Evolutionary conservation across 2,329 filamentous ascomycete genomes (phyloP), one percentile per base, ranked within the genome.

Genomic region (Cladosporium sp.): DNA sequence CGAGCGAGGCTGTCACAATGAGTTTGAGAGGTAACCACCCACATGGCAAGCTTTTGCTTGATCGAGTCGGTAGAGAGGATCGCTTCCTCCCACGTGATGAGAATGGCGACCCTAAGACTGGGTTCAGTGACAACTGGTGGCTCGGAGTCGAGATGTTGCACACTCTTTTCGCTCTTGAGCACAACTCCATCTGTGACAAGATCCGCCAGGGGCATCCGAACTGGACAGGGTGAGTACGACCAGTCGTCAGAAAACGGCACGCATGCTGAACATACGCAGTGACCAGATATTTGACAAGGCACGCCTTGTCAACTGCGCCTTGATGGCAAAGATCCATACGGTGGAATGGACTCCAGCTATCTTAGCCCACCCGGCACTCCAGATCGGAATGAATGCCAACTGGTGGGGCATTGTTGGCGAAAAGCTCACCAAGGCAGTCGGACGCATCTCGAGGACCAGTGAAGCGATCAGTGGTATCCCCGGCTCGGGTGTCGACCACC

Each of bases 271-370:
- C 1, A 2, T 20, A 3, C 7, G 5, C 17, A 43, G 57, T 3
- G 72, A 74, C 40, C 62, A 71, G 50, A 62, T 74, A 22, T 75
- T 75, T 47, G 71, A 75, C 57, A 73, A 68, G 20, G 73, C 71
- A 2, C 61, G 72, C 1, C 64, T 75, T 1, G 64, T 75, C 18
- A 75, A 74, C 54, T 73, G 67, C 42, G 72, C 72, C 0, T 60
- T 76, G 7, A 75, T 75, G 72, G 73, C 73, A 4, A 76, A 77
- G 59, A 75, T 76, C 37, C 73, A 76, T 54, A 76, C 73, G 0
- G 67, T 75, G 3, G 73, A 76, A 58, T 76, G 73, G 73, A 76
- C 73, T 3, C 73, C 72, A 2, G 73, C 72, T 3, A 74, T 77
- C 27, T 64, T 76, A 2, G 66, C 68, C 0, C 73, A 76, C 39